Evolutionary conservation across 768 basidiomycete species (phyloP).

Genomic region (Trametes gibbosa): DNA sequence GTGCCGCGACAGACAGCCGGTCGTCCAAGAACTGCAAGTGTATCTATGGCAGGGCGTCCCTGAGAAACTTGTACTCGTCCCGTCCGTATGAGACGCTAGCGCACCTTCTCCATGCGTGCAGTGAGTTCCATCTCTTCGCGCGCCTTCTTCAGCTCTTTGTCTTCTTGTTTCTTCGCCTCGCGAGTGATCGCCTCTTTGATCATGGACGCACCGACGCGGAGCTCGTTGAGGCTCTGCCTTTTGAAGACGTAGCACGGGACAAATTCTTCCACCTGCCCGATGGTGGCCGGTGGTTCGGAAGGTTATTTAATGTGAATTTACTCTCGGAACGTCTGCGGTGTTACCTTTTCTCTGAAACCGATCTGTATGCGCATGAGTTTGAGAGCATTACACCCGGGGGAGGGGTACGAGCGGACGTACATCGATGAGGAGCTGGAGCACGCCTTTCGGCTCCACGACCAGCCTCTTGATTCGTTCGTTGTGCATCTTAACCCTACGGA

Average conservation of each 20-base stretch:
- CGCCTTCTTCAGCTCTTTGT: slow-evolving; percentile 37
- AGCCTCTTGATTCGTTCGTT: slow-evolving; percentile 61
- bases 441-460: slow-evolving; percentile 64
- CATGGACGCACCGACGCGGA: slow-evolving; percentile 59
- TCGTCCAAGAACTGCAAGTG: slow-evolving; percentile 74
- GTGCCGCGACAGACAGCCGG: slow-evolving; percentile 39
- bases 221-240: slow-evolving; percentile 43
- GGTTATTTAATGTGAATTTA: too few species aligned
- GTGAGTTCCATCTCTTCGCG: slow-evolving; percentile 53
- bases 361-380: background rate
- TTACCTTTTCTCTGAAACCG: slow-evolving; percentile 7
- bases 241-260: slow-evolving; percentile 71
- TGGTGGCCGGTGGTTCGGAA: too few species aligned
- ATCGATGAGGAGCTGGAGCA: slow-evolving; percentile 71
- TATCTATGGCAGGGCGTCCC: slow-evolving; percentile 42
- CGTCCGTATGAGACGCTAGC: background rate
- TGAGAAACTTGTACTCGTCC: background rate
- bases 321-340: background rate
- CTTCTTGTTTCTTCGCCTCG: slow-evolving; percentile 46
- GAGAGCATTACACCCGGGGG: background rate
- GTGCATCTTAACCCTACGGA: slow-evolving; percentile 65
- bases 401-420: slow-evolving; percentile 36
- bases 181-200: slow-evolving; percentile 56
- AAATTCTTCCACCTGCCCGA: slow-evolving; percentile 54
- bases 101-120: slow-evolving; percentile 52